Base-by-base conservation (phyloP, 2,329 filamentous ascomycete species). In the Fusarium hostae region DNA sequence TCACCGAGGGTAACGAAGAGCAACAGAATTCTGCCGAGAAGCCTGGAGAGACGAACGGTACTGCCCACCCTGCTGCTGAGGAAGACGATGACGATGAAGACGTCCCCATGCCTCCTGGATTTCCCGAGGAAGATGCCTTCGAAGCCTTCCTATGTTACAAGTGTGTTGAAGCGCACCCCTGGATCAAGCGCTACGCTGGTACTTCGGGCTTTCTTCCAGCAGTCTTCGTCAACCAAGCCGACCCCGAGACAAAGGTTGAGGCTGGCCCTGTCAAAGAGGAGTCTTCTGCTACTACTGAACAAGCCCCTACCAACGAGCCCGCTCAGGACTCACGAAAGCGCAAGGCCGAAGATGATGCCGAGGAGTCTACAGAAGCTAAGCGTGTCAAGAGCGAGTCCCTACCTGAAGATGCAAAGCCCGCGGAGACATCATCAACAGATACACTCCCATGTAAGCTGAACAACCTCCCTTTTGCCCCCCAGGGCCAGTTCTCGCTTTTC, bases 111-210 rank as follows among this genome's bases (percentile, higher is more conserved):
- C 95, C 95, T 1, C 90, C 92, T 0, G 94, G 94, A 2, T 99
- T 99, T 74, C 96, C 96, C 0, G 86, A 87, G 0, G 95, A 98
- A 76, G 94, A 97, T 32, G 90, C 92, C 34, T 99, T 99, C 72
- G 94, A 97, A 58, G 89, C 91, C 32, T 92, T 98, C 77, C 87
- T 99, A 40, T 99, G 96, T 84, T 97, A 96, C 84, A 97, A 97
- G 79, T 99, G 96, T 75, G 88, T 97, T 18, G 90, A 95, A 43
- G 89, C 94, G 3, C 89, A 94, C 75, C 93, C 94, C 0, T 99
- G 96, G 96, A 91, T 98, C 80, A 97, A 95, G 83, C 86, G 86
- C 70, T 98, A 98, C 78, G 94, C 93, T 9, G 92, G 92, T 4
- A 89, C 92, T 0, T 78, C 89, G 1, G 94, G 95, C 0, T 98